phyloP scores from a whole-genome alignment of 2,329 filamentous ascomycete genomes.

The Penicillium sp. region DNA sequence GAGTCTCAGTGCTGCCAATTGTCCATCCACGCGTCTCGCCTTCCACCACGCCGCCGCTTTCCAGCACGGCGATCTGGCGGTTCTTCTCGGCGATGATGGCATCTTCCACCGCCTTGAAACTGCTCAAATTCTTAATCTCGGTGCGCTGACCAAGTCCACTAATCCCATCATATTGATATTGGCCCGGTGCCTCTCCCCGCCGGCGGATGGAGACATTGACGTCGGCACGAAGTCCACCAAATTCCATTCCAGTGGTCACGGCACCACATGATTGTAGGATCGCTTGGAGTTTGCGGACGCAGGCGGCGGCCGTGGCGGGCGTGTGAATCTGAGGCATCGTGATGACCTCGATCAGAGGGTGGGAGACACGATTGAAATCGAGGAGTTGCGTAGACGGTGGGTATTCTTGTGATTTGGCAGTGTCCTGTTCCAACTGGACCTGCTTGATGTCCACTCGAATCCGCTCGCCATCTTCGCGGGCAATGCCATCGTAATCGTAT shows the following conservation, averaged over 20 bases:
- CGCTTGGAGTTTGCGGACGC: slow-evolving; percentile 85
- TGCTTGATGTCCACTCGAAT: slow-evolving; percentile 84
- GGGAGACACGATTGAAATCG: slow-evolving; percentile 91
- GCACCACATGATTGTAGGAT: slow-evolving; percentile 80
- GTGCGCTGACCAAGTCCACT: slow-evolving; percentile 79
- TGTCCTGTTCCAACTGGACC: slow-evolving; percentile 97
- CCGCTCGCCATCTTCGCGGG: slow-evolving; percentile 70
- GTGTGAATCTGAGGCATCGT: slow-evolving; percentile 87
- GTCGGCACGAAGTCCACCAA: slow-evolving; percentile 86
- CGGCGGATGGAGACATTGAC: slow-evolving; percentile 88
- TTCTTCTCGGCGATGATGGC: slow-evolving; percentile 90
- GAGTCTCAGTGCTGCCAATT: slow-evolving; percentile 79
- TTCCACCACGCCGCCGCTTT: slow-evolving; percentile 72
- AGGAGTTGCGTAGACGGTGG: slow-evolving; percentile 75
- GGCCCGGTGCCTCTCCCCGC: slow-evolving; percentile 52
- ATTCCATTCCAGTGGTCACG: slow-evolving; percentile 90
- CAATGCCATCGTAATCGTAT: slow-evolving; percentile 76
- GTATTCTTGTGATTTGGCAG: slow-evolving; percentile 87
- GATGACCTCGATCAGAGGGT: slow-evolving; percentile 93
- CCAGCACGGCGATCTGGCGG: slow-evolving; percentile 80
- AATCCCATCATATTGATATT: slow-evolving; percentile 60
- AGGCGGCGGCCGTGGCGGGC: slow-evolving; percentile 82
- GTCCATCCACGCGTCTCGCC: slow-evolving; percentile 95
- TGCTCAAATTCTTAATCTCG: slow-evolving; percentile 96
- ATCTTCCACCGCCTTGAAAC: slow-evolving; percentile 92